phyloP scores from a whole-genome alignment of 306 rosid genomes.

The Vachellia collinsii region DNA sequence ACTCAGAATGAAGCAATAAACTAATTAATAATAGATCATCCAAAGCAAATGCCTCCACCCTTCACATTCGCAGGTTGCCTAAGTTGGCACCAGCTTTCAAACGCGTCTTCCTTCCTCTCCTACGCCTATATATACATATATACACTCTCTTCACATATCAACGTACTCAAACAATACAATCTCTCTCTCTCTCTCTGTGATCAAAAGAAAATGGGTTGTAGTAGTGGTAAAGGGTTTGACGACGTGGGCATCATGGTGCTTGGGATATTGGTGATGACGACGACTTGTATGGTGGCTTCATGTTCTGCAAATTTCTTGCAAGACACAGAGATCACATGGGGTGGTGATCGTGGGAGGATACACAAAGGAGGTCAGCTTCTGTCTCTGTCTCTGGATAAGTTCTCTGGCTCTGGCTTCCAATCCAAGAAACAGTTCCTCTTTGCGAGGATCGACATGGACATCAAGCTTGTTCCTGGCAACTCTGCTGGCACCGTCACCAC shows the following conservation, averaged over 20 bases:
- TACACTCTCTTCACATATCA: neutral
- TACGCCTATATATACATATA: neutral
- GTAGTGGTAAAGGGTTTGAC: constrained; percentile 32
- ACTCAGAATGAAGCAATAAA: neutral
- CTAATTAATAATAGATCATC: neutral
- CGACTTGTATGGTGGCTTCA: constrained; percentile 36
- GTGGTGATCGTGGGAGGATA: constrained; percentile 62
- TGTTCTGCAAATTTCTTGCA: constrained; percentile 63
- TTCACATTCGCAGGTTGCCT: neutral
- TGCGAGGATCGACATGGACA: constrained; percentile 76
- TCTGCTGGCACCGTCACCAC: constrained; percentile 92
- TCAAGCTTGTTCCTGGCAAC: constrained; percentile 77
- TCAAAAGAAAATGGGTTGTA: neutral
- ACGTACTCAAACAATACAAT: constrained; percentile 2
- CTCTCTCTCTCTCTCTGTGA: neutral
- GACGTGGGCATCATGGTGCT: constrained; percentile 34
- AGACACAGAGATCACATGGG: constrained; percentile 71
- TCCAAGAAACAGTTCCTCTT: constrained; percentile 68
- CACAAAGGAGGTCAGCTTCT: constrained; percentile 66
- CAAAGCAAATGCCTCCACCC: neutral
- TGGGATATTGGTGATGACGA: constrained; percentile 19
- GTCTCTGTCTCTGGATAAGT: constrained; percentile 69
- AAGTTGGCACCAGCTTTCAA: constrained; percentile 1
- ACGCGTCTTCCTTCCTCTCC: neutral
- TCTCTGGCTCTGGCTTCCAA: constrained; percentile 82